Evolutionary conservation across 106 monocot species (phyloP).

Genomic region (Ottelia alismoides): DNA sequence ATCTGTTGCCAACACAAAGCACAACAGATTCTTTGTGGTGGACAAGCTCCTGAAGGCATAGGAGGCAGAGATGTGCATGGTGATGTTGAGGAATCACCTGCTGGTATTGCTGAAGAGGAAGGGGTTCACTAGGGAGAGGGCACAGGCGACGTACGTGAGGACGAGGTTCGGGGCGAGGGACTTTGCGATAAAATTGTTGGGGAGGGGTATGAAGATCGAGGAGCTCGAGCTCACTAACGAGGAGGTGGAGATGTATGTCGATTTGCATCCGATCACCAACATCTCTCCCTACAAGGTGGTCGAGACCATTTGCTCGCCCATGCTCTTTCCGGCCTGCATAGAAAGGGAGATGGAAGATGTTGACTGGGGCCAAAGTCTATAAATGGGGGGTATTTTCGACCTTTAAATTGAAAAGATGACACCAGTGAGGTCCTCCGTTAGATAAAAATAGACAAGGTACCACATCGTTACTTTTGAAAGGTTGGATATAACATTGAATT

Average conservation of each 20-base stretch:
- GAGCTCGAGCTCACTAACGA: conserved; percentile 23
- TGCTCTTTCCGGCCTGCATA: too few relatives aligned
- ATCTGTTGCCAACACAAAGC: too few relatives aligned
- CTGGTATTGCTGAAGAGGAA: conserved; percentile 52
- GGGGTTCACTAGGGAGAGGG: conserved; percentile 44
- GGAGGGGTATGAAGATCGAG: conserved; percentile 21
- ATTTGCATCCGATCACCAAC: conserved; percentile 53
- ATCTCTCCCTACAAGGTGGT: conserved; percentile 63
- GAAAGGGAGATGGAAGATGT: too few relatives aligned
- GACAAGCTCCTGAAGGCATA: conserved; percentile 7
- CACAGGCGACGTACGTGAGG: conserved; percentile 37
- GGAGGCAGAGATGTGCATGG: conserved; percentile 32
- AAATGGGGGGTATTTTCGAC: too few relatives aligned
- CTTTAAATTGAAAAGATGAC: too few relatives aligned
- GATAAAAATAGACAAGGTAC: too few relatives aligned
- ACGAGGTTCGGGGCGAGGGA: conserved; percentile 37
- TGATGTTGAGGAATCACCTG: conserved; percentile 38
- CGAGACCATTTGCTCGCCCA: too few relatives aligned
- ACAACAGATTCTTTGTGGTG: conserved; percentile 53
- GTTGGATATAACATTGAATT: too few relatives aligned
- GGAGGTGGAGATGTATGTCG: conserved; percentile 61
- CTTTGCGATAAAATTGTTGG: too few relatives aligned
- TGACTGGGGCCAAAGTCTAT: too few relatives aligned
- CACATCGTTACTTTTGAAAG: too few relatives aligned
- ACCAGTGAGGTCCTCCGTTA: too few relatives aligned